phyloP scores from a whole-genome alignment of 352 stramenopile species.

The Pythium guiyangense region DNA sequence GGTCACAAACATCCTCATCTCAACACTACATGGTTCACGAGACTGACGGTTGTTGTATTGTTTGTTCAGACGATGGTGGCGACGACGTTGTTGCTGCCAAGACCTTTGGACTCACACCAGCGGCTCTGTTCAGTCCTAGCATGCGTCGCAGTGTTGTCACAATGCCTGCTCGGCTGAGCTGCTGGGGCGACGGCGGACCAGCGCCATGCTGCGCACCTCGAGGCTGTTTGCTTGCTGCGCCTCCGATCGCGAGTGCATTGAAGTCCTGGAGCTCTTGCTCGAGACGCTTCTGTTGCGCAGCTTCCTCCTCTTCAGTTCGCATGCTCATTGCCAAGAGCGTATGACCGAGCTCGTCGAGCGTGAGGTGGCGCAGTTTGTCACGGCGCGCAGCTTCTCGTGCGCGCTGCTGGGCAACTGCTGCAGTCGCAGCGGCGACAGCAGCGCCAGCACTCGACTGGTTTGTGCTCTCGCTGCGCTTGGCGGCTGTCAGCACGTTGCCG shows the following conservation, averaged over 20 bases:
- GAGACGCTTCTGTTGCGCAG: slow-evolving; percentile 6
- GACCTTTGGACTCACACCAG: no score
- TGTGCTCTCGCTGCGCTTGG: not conserved
- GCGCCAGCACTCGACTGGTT: not conserved
- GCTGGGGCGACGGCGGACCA: not conserved
- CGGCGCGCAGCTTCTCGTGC: not conserved
- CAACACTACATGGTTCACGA: no score
- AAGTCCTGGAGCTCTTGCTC: not conserved
- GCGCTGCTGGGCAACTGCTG: not conserved
- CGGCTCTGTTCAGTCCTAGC: no score
- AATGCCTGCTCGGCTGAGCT: not conserved
- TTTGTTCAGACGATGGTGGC: no score
- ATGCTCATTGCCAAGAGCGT: slow-evolving; percentile 21
- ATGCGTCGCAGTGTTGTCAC: not conserved
- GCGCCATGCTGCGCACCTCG: not conserved
- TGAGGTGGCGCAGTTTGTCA: not conserved
- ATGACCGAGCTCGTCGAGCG: slow-evolving; percentile 23
- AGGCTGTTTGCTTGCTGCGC: not conserved
- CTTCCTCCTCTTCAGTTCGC: slow-evolving; percentile 26
- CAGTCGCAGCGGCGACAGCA: not conserved
- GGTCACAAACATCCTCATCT: no score
- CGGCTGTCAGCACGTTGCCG: not conserved
- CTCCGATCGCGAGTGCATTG: not conserved
- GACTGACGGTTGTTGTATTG: no score
- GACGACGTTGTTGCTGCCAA: no score